Base-by-base conservation (phyloP, 2,329 filamentous ascomycete genomes). In the Phialophora verrucosa region DNA sequence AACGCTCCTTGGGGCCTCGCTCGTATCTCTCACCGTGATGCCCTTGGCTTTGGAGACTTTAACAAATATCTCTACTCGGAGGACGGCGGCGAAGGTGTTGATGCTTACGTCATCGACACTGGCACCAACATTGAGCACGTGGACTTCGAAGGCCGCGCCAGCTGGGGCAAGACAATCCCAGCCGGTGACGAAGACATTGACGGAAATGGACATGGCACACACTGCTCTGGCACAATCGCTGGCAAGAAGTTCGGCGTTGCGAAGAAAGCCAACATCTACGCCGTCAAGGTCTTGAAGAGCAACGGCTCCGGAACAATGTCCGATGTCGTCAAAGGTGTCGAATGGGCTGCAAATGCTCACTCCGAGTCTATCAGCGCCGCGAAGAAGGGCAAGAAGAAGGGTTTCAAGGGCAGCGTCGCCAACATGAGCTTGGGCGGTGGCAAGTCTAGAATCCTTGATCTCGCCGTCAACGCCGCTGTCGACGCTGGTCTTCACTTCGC, bases 371-470 rank as follows among this genome's bases (percentile, higher is more conserved):
- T 90, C 74, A 87, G 90, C 80, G 83, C 83, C 69, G 91, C 91
- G 75, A 96, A 96, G 90, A 85, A 87, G 63, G 92, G 92, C 75
- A 93, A 96, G 85, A 91, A 83, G 77, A 91, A 98, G 90, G 91
- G 91, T 79, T 98, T 97, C 90, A 98, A 98, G 90, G 95, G 95
- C 78, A 97, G 92, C 72, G 91, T 94, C 77, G 95, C 96, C 84
- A 99, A 99, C 89, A 99, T 99, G 95, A 96, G 91, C 77, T 90
- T 99, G 66, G 95, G 95, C 77, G 95, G 95, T 83, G 95, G 95
- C 85, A 98, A 97, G 87, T 97, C 94, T 69, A 86, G 88, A 73
- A 90, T 93, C 76, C 89, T 99, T 64, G 95, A 99, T 78, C 87
- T 90, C 72, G 92, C 93, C 73, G 94, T 98, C 73, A 95, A 98